These are phyloP conservation scores for Mycena venus DNA, from an alignment of 768 basidiomycete genomes.

Conservation along the genomic window DNA sequence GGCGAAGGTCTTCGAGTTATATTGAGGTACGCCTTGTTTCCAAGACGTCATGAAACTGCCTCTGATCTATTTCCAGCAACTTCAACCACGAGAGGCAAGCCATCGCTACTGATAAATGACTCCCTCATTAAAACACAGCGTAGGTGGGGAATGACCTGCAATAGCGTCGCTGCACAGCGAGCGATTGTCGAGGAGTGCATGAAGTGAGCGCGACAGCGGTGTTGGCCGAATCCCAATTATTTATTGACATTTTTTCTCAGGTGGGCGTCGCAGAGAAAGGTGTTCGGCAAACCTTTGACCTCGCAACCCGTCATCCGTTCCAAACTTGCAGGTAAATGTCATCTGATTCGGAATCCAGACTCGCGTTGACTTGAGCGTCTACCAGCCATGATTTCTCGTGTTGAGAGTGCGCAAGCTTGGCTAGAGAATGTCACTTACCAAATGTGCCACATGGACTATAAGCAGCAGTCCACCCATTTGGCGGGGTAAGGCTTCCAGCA, in stretches of 20 bases:
- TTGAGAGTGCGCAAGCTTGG: slow-evolving; percentile 89
- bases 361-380: not conserved
- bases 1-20: slow-evolving; percentile 51
- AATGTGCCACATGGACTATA: slow-evolving; percentile 89
- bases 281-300: slow-evolving; percentile 79
- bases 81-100: slow-evolving; percentile 73
- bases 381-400: slow-evolving; percentile 78
- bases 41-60: slow-evolving; percentile 65
- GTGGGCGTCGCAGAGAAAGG: slow-evolving; percentile 85
- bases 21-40: slow-evolving; percentile 40
- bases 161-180: slow-evolving; percentile 68
- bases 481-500: slow-evolving; percentile 66
- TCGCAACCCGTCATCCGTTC: slow-evolving; percentile 82
- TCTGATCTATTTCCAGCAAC: slow-evolving; percentile 65
- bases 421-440: slow-evolving; percentile 89
- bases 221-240: not conserved
- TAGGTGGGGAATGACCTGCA: slow-evolving; percentile 78
- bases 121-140: not conserved
- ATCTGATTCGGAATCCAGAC: not conserved
- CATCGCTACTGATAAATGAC: not conserved
- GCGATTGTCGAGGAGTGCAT: slow-evolving; percentile 81
- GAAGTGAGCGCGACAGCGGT: slow-evolving; percentile 56
- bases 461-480: slow-evolving; percentile 77
- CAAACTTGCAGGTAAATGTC: slow-evolving; percentile 67
- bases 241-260: slow-evolving; percentile 43